Conservation (phyloP, 768 basidiomycete genomes). For the Serendipita sp. region DNA sequence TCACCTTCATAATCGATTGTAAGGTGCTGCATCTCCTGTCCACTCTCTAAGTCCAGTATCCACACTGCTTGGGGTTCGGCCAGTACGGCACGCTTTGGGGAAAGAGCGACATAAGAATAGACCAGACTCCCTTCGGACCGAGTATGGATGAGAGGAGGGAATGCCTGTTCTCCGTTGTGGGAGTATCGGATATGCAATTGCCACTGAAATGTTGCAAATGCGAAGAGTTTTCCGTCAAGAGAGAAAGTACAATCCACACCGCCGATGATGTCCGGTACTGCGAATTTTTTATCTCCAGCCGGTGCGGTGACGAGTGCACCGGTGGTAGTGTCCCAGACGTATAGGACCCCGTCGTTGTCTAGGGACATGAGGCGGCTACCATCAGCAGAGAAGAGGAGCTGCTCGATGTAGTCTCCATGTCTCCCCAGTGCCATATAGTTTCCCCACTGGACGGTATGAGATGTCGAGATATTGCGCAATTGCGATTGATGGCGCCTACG, state of each 20-base stretch:
- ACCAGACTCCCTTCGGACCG: no score
- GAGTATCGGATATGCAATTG: background rate
- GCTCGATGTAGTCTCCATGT: no score
- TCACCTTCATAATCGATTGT: background rate
- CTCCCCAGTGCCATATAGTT: background rate
- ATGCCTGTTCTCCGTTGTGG: background rate
- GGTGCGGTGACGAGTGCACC: background rate
- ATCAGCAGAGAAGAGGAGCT: background rate
- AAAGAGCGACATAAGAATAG: background rate
- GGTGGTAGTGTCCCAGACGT: background rate
- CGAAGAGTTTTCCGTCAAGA: background rate
- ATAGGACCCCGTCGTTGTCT: background rate
- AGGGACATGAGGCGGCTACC: background rate
- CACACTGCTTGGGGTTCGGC: no score
- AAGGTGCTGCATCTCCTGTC: background rate
- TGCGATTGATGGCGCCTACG: background rate
- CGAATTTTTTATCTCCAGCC: no score
- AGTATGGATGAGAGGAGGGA: background rate
- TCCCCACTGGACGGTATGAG: background rate
- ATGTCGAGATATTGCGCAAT: background rate
- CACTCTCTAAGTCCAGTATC: no score
- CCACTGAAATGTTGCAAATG: background rate
- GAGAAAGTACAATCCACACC: background rate
- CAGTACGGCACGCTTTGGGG: background rate
- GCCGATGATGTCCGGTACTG: background rate